These are phyloP conservation scores for Mucor circinelloides DNA, from an alignment of 371 early-diverging fungal species.

Conservation along the genomic window DNA sequence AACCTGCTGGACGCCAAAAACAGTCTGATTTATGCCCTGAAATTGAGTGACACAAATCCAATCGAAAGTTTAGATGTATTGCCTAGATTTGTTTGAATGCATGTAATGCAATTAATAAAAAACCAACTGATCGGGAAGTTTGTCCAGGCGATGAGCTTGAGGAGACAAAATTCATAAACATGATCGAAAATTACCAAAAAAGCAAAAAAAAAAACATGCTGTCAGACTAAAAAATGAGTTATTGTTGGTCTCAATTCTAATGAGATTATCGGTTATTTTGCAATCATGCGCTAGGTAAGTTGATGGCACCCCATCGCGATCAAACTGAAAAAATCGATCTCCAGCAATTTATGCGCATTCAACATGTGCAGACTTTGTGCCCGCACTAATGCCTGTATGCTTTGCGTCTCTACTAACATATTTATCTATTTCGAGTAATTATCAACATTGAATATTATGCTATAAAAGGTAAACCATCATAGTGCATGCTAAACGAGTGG, in stretches of 20 bases:
- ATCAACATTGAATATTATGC: background rate
- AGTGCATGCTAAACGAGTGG: background rate
- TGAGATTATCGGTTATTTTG: too few relatives aligned
- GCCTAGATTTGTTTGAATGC: slow-evolving; percentile 33
- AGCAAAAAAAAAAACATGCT: too few relatives aligned
- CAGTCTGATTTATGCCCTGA: slow-evolving; percentile 36
- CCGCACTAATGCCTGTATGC: background rate
- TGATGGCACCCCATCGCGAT: too few relatives aligned
- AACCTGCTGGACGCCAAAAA: slow-evolving; percentile 35
- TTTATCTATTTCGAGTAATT: background rate
- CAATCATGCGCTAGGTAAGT: too few relatives aligned
- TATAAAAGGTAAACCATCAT: background rate
- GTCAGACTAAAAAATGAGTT: background rate
- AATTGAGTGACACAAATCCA: slow-evolving; percentile 33
- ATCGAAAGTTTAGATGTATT: slow-evolving; percentile 21
- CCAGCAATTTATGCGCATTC: too few relatives aligned
- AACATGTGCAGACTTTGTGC: background rate
- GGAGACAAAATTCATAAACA: background rate
- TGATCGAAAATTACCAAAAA: background rate
- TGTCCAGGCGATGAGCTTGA: background rate
- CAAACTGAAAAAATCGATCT: too few relatives aligned
- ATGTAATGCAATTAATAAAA: background rate
- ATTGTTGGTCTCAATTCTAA: background rate
- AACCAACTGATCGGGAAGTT: background rate
- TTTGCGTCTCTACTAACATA: background rate